Evolutionary conservation across 352 stramenopile species (phyloP).

Genomic region (Globisporangium rhizosaccharum): DNA sequence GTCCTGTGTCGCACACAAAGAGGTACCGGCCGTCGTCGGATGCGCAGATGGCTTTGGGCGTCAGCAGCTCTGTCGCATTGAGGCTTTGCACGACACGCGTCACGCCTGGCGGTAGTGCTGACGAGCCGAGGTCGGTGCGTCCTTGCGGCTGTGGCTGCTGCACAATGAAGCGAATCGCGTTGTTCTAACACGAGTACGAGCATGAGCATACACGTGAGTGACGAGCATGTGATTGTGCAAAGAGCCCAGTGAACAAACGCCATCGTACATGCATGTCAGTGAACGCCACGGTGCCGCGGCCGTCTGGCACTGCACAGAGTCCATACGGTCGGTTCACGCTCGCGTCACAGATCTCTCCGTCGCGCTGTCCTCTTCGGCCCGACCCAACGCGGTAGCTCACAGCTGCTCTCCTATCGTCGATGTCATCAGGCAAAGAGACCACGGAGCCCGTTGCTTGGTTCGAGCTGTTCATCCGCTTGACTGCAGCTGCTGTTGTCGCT

Average conservation of each 20-base stretch:
- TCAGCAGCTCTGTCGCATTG: slow-evolving; percentile 26
- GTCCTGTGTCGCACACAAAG: slow-evolving; percentile 51
- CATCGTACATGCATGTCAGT: slow-evolving; percentile 27
- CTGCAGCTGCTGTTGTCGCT: too few relatives aligned
- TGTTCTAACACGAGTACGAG: slow-evolving; percentile 22
- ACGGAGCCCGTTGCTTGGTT: too few relatives aligned
- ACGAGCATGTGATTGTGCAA: neutral
- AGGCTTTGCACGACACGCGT: slow-evolving; percentile 20
- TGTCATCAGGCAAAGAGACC: neutral
- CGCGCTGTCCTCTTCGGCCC: slow-evolving; percentile 21
- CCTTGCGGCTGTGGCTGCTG: neutral
- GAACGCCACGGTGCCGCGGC: slow-evolving; percentile 21
- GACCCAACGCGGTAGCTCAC: slow-evolving; percentile 1
- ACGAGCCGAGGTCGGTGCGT: neutral
- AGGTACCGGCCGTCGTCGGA: slow-evolving; percentile 35
- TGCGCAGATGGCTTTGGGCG: slow-evolving; percentile 35
- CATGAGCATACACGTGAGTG: neutral
- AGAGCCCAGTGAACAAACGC: neutral
- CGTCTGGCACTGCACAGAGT: slow-evolving; percentile 22
- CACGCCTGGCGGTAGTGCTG: neutral
- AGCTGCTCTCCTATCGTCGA: neutral
- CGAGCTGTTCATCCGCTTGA: too few relatives aligned
- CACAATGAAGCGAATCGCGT: slow-evolving; percentile 30
- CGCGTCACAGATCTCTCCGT: slow-evolving; percentile 18
- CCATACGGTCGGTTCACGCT: slow-evolving; percentile 35